Conservation (phyloP, 2,329 filamentous ascomycete genomes). For the Alternaria arborescens region DNA sequence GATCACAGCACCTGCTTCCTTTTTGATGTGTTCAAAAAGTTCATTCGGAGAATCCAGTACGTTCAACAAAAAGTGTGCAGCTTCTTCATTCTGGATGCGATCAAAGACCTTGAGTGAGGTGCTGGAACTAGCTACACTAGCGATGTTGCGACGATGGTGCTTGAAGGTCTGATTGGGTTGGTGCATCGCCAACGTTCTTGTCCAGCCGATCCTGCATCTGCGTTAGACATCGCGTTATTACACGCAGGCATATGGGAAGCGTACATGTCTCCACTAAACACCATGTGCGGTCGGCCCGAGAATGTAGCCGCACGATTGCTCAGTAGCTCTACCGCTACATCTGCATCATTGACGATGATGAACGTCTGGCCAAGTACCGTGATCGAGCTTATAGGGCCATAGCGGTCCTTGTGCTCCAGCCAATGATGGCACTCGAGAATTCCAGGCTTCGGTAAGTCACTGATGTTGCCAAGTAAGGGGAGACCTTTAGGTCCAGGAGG, state of each 20-base stretch:
- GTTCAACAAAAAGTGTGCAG: constrained; percentile 39
- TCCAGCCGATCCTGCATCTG: constrained; percentile 36
- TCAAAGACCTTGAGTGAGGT: constrained; percentile 34
- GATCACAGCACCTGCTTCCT: constrained; percentile 40
- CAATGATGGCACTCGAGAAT: constrained; percentile 55
- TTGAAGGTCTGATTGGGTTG: constrained; percentile 34
- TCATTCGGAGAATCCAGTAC: constrained; percentile 30
- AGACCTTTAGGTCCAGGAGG: constrained; percentile 62
- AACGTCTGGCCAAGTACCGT: constrained; percentile 42
- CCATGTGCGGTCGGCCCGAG: constrained; percentile 33
- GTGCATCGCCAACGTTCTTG: constrained; percentile 31
- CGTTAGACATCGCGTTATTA: not conserved
- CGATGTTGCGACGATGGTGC: constrained; percentile 37
- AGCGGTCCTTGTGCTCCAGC: constrained; percentile 53
- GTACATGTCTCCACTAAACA: constrained; percentile 39
- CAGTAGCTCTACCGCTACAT: constrained; percentile 37
- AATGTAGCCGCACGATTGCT: constrained; percentile 30
- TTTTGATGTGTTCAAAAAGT: constrained; percentile 40
- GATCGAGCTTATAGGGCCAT: constrained; percentile 44
- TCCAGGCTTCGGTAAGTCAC: constrained; percentile 56
- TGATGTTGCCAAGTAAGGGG: constrained; percentile 61
- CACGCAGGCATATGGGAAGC: not conserved
- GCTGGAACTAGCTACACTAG: constrained; percentile 36
- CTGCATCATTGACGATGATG: constrained; percentile 40
- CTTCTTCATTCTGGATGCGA: constrained; percentile 39